phyloP scores from a whole-genome alignment of 768 basidiomycete species.

The Phanerochaete sordida region DNA sequence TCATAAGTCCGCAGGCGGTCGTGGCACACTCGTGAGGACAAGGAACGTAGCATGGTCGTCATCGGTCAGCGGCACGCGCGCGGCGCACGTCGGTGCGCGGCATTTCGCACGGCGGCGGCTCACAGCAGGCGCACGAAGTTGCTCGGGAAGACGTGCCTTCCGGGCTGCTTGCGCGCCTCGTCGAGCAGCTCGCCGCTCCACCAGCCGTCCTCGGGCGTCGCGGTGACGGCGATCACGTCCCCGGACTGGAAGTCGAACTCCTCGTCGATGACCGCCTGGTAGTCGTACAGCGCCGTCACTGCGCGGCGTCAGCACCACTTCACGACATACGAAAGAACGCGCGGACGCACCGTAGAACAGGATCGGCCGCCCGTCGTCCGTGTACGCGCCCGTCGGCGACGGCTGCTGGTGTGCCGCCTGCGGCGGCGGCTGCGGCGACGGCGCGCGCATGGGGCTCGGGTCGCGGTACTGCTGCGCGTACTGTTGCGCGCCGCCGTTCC shows the following conservation, averaged over 20 bases:
- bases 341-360: slow-evolving; percentile 77
- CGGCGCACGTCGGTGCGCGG: no score
- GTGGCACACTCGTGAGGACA: background rate
- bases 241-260: slow-evolving; percentile 96
- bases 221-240: slow-evolving; percentile 93
- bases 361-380: slow-evolving; percentile 79
- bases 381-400: slow-evolving; percentile 70
- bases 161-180: slow-evolving; percentile 64
- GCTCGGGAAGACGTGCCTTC: slow-evolving; percentile 81
- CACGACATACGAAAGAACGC: background rate
- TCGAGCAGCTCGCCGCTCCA: slow-evolving; percentile 91
- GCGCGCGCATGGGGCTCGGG: background rate
- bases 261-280: slow-evolving; percentile 78
- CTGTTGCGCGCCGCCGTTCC: background rate
- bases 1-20: background rate
- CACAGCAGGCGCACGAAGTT: slow-evolving; percentile 79
- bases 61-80: no score
- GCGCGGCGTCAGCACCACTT: slow-evolving; percentile 6
- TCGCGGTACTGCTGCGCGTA: background rate
- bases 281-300: slow-evolving; percentile 93
- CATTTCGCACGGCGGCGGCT: background rate
- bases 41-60: background rate
- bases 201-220: slow-evolving; percentile 96
- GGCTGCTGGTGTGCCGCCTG: slow-evolving; percentile 17
- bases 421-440: slow-evolving; percentile 15